Evolutionary conservation across 2,329 filamentous ascomycete genomes (phyloP).

Genomic region (Biscogniauxia marginata): DNA sequence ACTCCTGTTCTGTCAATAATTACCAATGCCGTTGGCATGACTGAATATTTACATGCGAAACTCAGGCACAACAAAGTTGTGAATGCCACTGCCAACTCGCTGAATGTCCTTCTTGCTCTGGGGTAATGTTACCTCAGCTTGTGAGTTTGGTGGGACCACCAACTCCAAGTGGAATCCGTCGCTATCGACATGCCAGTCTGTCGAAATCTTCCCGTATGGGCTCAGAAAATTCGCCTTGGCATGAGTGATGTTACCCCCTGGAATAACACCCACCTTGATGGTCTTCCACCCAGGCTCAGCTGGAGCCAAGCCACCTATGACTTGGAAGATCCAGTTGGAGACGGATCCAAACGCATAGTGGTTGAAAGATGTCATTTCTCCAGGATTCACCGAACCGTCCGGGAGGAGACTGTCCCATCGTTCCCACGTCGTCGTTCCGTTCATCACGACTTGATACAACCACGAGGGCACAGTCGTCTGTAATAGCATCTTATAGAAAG

Average conservation of each 20-base stretch:
- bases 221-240: conserved; percentile 31
- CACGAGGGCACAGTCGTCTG: conserved; percentile 45
- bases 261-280: conserved; percentile 35
- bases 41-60: conserved; percentile 3
- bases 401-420: conserved; percentile 49
- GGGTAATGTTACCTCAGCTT: conserved; percentile 23
- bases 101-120: conserved; percentile 5
- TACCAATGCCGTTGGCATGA: too few relatives aligned
- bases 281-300: conserved; percentile 41
- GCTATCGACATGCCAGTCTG: conserved; percentile 28
- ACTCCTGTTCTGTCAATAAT: too few relatives aligned
- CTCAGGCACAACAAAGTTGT: conserved; percentile 16
- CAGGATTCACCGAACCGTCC: conserved; percentile 43
- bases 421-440: conserved; percentile 50
- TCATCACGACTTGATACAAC: conserved; percentile 47
- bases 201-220: conserved; percentile 32
- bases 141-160: conserved; percentile 25
- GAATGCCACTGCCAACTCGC: conserved; percentile 24
- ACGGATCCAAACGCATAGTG: conserved; percentile 51
- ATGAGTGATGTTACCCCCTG: conserved; percentile 36
- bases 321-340: conserved; percentile 45
- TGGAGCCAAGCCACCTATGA: conserved; percentile 41
- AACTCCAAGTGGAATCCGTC: conserved; percentile 21
- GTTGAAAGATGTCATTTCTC: conserved; percentile 50
- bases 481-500: conserved; percentile 48